Evolutionary conservation across 768 basidiomycete genomes (phyloP), one percentile per base, ranked within the genome.

Genomic region (Hortiboletus campestris): DNA sequence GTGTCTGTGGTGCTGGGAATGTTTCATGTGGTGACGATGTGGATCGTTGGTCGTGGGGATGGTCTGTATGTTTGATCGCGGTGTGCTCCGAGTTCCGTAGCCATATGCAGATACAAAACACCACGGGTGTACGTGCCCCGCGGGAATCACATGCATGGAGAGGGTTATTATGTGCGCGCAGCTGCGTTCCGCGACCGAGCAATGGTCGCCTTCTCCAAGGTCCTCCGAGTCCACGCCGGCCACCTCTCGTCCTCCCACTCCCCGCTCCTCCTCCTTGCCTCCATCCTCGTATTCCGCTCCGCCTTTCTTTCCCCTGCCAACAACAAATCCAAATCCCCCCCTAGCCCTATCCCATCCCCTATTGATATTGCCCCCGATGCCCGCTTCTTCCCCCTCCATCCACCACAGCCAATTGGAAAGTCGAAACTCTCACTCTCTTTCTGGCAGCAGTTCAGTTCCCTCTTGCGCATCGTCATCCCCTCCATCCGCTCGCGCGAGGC

Each of bases 381-480:
- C 4, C 72, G 70, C 13, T 75, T 79, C 63, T 94, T 94, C 63
- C 87, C 86, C 0, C 80, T 79, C 6, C 74, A 86, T 4, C 70
- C 80, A 0, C 64, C 76, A 0, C 60, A 67, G 6, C 46, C 22
- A 40, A 55, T 44, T 7, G 53, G 25, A 31, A 53, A 74, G 47
- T 60, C 72, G 4, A 88, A 86, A 50, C 83, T 91, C 38, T 85
- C 92, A 66, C 74, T 77, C 45, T 72, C 80, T 0, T 94, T 91
- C 67, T 70, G 91, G 55, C 74, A 78, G 19, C 91, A 94, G 65
- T 82, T 96, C 11, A 72, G 82, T 16, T 83, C 90, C 2, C 84
- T 96, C 49, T 70, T 83, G 29, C 83, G 86, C 20, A 83, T 97
- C 56, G 84, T 80, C 20, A 84, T 87, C 63, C 90, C 83, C 19